These are phyloP conservation scores for Vaccinium vitisidaea DNA, from an alignment of 148 eudicot species.

Conservation along the genomic window DNA sequence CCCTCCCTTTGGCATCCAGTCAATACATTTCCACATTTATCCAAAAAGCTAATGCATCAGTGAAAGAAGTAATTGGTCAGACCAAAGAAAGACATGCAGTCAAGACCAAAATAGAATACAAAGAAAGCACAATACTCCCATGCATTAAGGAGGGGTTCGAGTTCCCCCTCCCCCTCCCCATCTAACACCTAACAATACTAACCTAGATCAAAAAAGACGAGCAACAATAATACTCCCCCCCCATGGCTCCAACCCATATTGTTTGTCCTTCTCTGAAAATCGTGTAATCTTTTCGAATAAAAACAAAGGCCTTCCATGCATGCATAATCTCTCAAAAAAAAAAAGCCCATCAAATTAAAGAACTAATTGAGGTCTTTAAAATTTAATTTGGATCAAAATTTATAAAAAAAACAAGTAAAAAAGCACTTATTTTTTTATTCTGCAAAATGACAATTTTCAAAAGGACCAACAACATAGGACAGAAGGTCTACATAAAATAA, in stretches of 20 bases:
- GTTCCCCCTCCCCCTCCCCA: too few species aligned
- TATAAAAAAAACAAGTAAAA: neutral
- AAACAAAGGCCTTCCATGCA: too few species aligned
- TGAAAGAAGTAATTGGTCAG: neutral
- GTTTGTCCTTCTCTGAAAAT: too few species aligned
- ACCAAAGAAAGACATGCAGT: neutral
- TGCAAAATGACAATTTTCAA: neutral
- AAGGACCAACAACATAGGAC: neutral
- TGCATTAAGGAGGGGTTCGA: too few species aligned
- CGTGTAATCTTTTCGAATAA: too few species aligned
- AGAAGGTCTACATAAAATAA: neutral
- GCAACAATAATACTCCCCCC: too few species aligned
- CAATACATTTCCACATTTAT: neutral
- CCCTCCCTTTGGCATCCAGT: neutral
- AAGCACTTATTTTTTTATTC: neutral
- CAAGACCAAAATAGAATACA: neutral
- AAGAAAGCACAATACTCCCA: neutral
- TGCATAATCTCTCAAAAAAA: neutral
- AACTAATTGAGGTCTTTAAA: neutral
- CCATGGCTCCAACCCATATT: too few species aligned
- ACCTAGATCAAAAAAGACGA: too few species aligned
- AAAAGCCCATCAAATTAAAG: neutral
- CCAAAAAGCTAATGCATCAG: neutral
- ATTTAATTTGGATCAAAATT: neutral
- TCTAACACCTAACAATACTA: too few species aligned